A percentile compares a stretch with the other conserved stretches of the same genome.
Evolutionary conservation across 345 rosid genomes (phyloP).

Genomic region (Brassica juncea): DNA sequence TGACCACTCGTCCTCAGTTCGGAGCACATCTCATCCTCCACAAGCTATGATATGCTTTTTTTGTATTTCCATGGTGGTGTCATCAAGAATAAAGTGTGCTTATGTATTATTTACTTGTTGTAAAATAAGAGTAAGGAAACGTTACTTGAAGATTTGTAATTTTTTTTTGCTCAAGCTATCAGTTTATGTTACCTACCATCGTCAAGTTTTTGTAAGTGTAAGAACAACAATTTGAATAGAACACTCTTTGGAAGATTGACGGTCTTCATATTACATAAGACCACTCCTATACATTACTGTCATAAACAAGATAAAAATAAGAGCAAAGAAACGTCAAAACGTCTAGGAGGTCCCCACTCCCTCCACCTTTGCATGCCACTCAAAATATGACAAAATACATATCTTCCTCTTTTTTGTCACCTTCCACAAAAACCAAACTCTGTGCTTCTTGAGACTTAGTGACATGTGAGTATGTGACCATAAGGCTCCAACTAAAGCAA

Average conservation of each 20-base stretch:
- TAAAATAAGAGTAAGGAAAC: too few species aligned
- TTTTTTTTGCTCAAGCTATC: too few species aligned
- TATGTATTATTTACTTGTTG: too few species aligned
- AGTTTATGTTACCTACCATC: too few species aligned
- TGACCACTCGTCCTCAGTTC: slow-evolving; percentile 58
- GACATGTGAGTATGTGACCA: neutral
- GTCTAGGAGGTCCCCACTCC: too few species aligned
- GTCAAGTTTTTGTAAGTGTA: too few species aligned
- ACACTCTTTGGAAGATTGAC: too few species aligned
- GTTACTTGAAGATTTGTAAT: too few species aligned
- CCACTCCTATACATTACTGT: neutral
- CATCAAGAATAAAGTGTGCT: neutral
- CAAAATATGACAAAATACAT: neutral
- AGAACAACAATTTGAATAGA: too few species aligned
- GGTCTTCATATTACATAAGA: neutral
- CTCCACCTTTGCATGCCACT: neutral
- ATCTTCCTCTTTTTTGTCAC: neutral
- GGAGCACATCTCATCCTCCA: slow-evolving; percentile 61
- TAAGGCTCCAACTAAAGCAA: neutral
- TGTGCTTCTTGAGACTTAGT: neutral
- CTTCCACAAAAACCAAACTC: neutral
- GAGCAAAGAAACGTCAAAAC: too few species aligned
- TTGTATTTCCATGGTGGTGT: neutral
- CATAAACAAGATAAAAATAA: neutral
- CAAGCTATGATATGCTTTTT: slow-evolving; percentile 27